Base-by-base conservation (phyloP, 192 early-diverging fungal genomes). In the Backusella mclennaniae region DNA sequence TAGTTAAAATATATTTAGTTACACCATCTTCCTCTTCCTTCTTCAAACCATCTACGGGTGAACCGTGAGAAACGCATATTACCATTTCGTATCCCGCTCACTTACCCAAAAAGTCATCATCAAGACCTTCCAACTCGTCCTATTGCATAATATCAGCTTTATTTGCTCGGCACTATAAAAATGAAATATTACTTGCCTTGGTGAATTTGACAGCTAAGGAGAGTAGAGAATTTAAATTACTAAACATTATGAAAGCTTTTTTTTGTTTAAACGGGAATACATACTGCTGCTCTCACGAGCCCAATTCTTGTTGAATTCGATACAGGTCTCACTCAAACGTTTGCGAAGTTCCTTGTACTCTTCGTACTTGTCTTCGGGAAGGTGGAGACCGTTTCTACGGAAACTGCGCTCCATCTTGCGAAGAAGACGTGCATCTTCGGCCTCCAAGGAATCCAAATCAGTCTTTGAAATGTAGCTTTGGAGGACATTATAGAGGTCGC, bases 121-220 rank as follows among this genome's bases (percentile, higher is more conserved):
- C 90, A 80, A 96, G 84, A 7, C 92, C 94, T 26, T 88, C 92
- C 31, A 94, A 85, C 76, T 94, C 90, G 23, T 90, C 75, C 79
- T 81, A 63, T 74, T 35, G 8, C n/a, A n/a, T 33, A 38, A 42
- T 42, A 42, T 38, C 5, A 21, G 23, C 4, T 56, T 29, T 26
- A 4, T 39, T 14, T 36, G 33, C 23, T 21, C 8, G 56, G 5
- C 0, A 21, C 53, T 1, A 26, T 7, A 44, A 26, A 6, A 69
- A 67, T 29, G 19, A 23, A 26, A 49, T 4, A 12, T 5, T 19
- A 33, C 73, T 42, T 79, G 69, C 77, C 66, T 87, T 82, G 41
- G 88, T 74, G 78, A 87, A 82, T 52, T 79, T 26, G 73, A 90
- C 53, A 79, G 84, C 87, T 82, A 88, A 67, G 75, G 59, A 71